phyloP scores from a whole-genome alignment of 164 flowering plant species.

The Chimonanthus salicifolius region DNA sequence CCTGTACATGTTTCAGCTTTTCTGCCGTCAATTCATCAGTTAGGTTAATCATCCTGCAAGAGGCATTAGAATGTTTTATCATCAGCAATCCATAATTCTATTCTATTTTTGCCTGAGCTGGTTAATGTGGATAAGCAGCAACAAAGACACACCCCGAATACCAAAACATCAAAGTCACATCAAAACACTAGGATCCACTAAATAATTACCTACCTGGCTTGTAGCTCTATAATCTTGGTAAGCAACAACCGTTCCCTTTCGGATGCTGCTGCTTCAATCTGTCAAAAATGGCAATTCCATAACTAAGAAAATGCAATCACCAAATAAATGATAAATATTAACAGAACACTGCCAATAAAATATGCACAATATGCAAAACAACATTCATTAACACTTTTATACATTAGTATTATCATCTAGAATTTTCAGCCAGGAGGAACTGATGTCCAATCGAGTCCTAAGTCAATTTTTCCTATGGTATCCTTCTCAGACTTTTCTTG shows the following conservation, averaged over 20 bases:
- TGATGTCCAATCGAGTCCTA: background rate
- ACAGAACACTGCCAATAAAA: background rate
- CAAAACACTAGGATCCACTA: background rate
- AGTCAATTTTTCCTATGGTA: background rate
- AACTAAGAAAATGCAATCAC: background rate
- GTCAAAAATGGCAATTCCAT: conserved; percentile 14
- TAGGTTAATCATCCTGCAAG: conserved; percentile 61
- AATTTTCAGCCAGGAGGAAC: background rate
- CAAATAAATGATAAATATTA: background rate
- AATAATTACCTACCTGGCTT: conserved; percentile 44
- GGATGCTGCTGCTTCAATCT: conserved; percentile 56
- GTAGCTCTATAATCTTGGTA: conserved; percentile 57
- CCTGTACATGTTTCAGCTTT: conserved; percentile 53
- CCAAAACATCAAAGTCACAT: background rate
- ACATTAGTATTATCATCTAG: background rate
- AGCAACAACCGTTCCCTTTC: conserved; percentile 70
- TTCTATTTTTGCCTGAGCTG: background rate
- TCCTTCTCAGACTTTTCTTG: background rate
- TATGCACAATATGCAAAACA: background rate
- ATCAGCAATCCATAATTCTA: background rate
- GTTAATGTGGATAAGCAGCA: conserved; percentile 2
- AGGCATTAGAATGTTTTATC: background rate
- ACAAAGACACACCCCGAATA: background rate
- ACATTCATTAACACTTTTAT: background rate
- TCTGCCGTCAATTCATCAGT: conserved; percentile 67